Percentiles rank a stretch among this genome's conserved stretches.
These are phyloP conservation scores for Larix kaempferi DNA, from an alignment of 75 land plant genomes.

Conservation along the genomic window DNA sequence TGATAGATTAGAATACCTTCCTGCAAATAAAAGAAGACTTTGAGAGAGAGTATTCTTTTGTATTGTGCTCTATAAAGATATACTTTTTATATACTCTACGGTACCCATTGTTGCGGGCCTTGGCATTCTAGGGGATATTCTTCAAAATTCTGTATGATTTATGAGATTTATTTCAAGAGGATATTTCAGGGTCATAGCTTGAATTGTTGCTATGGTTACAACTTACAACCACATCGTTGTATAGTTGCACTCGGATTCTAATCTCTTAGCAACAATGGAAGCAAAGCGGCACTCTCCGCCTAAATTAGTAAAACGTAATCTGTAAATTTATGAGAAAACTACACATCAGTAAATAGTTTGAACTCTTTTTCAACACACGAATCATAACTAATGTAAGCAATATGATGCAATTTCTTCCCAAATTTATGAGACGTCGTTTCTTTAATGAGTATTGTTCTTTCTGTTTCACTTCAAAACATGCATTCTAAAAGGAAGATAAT, in stretches of 20 bases:
- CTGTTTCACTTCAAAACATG: not conserved
- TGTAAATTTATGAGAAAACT: slow-evolving; percentile 10
- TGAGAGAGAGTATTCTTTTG: too few relatives aligned
- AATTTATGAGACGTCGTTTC: not conserved
- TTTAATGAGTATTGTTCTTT: not conserved
- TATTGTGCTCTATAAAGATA: too few relatives aligned
- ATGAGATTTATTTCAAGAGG: too few relatives aligned
- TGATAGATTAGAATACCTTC: too few relatives aligned
- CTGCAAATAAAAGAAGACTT: too few relatives aligned
- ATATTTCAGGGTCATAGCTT: too few relatives aligned
- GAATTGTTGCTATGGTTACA: too few relatives aligned
- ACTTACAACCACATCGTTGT: too few relatives aligned
- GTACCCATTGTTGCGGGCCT: too few relatives aligned
- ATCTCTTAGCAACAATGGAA: slow-evolving; percentile 91
- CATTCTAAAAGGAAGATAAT: not conserved
- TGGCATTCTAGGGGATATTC: too few relatives aligned
- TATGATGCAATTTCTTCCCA: not conserved
- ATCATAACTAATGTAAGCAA: not conserved
- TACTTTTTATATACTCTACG: too few relatives aligned
- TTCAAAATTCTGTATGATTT: too few relatives aligned
- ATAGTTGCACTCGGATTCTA: slow-evolving; percentile 66
- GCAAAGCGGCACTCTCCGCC: slow-evolving; percentile 99
- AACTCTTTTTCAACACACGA: not conserved
- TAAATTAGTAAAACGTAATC: slow-evolving; percentile 87
- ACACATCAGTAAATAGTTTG: not conserved